These are phyloP conservation scores for Nothopassalora personata DNA, from an alignment of 2,329 filamentous ascomycete genomes.

Conservation along the genomic window DNA sequence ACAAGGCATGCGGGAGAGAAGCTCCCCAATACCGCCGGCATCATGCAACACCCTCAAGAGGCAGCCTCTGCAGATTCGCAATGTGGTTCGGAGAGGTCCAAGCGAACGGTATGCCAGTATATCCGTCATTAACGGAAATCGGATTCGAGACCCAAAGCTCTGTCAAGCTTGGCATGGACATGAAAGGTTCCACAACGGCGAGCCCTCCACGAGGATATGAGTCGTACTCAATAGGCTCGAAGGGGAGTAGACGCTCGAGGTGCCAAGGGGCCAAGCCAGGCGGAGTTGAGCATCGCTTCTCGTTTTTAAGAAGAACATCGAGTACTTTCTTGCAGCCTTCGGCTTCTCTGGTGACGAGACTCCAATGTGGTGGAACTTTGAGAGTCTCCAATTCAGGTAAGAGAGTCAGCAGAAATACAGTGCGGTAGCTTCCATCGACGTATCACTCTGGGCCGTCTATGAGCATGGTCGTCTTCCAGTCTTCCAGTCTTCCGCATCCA, in stretches of 20 bases:
- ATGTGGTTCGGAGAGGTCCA: neutral
- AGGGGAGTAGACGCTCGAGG: conserved; percentile 4
- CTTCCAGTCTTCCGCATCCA: neutral
- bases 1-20: conserved; percentile 4
- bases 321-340: neutral
- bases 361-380: neutral
- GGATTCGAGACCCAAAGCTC: conserved; percentile 3
- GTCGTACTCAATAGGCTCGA: neutral
- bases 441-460: neutral
- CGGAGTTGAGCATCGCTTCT: neutral
- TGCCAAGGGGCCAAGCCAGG: neutral
- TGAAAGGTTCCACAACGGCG: conserved; percentile 3
- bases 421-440: neutral
- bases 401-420: neutral
- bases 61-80: conserved; percentile 1
- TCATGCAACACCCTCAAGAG: conserved; percentile 10
- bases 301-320: neutral
- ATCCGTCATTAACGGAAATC: conserved; percentile 5
- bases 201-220: neutral
- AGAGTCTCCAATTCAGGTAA: neutral
- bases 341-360: neutral
- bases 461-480: neutral
- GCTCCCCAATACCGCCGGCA: conserved; percentile 1
- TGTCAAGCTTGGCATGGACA: conserved; percentile 6
- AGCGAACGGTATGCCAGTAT: conserved; percentile 7